Conservation (phyloP, 495 filamentous ascomycete genomes). For the Neurospora sublineolata region DNA sequence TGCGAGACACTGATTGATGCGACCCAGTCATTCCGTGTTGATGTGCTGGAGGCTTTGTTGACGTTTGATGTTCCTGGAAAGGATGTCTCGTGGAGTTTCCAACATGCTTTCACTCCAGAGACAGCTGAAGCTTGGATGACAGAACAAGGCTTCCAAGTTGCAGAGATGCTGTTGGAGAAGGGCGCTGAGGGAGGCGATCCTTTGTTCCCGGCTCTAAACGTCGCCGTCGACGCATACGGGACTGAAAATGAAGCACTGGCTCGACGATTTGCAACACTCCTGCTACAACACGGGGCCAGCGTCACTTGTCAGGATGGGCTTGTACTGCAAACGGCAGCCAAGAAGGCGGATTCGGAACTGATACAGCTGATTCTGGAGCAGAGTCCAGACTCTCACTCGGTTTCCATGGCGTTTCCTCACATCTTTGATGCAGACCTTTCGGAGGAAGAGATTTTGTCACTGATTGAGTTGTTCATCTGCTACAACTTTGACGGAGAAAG, state of each 20-base stretch:
- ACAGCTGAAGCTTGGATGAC: slow-evolving; percentile 27
- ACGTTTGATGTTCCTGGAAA: slow-evolving; percentile 20
- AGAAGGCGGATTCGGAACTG: slow-evolving; percentile 25
- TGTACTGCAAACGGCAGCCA: slow-evolving; percentile 30
- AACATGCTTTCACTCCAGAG: slow-evolving; percentile 24
- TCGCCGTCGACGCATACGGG: slow-evolving; percentile 22
- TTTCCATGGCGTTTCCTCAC: slow-evolving; percentile 32
- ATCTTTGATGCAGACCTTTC: slow-evolving; percentile 28
- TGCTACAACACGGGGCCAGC: slow-evolving; percentile 26
- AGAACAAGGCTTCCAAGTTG: slow-evolving; percentile 25
- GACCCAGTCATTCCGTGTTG: slow-evolving; percentile 16
- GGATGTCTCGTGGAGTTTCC: slow-evolving; percentile 29
- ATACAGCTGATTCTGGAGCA: slow-evolving; percentile 26
- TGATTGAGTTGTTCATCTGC: slow-evolving; percentile 32
- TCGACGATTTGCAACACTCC: slow-evolving; percentile 21
- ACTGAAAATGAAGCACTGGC: slow-evolving; percentile 23
- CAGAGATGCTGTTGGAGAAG: slow-evolving; percentile 27
- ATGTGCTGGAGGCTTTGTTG: slow-evolving; percentile 27
- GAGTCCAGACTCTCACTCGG: slow-evolving; percentile 25
- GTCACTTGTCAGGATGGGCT: slow-evolving; percentile 31
- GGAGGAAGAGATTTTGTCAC: slow-evolving; percentile 25
- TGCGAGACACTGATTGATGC: slow-evolving; percentile 37
- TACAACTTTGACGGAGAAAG: slow-evolving; percentile 28
- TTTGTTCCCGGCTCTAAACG: slow-evolving; percentile 25
- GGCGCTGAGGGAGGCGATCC: slow-evolving; percentile 23